phyloP scores from a whole-genome alignment of 139 green algal species.

The Picochlorum sp. region DNA sequence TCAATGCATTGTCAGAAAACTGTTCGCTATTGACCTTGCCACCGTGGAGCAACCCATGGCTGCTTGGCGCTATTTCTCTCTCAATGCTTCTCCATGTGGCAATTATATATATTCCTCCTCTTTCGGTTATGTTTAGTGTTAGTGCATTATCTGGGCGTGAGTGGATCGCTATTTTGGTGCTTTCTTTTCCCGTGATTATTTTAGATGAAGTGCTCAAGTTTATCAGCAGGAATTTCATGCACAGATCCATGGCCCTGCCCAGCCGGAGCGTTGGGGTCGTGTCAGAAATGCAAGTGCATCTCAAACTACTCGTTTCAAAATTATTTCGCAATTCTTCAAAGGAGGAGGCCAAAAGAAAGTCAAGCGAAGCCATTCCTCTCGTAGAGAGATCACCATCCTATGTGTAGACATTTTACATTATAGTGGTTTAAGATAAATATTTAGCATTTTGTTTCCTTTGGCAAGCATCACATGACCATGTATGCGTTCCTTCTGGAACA shows the following conservation, averaged over 20 bases:
- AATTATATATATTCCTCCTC: constrained; percentile 79
- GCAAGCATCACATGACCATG: not conserved
- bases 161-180: constrained; percentile 71
- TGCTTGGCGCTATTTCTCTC: constrained; percentile 78
- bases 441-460: constrained; percentile 8
- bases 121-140: constrained; percentile 73
- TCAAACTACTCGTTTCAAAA: not conserved
- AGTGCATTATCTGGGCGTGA: constrained; percentile 58
- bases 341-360: constrained; percentile 1
- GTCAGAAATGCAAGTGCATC: too few species aligned
- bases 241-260: not conserved
- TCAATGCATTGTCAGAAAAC: constrained; percentile 90
- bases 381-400: not conserved
- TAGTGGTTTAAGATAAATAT: not conserved
- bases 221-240: constrained; percentile 21
- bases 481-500: constrained; percentile 6
- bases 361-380: not conserved
- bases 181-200: constrained; percentile 82
- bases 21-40: constrained; percentile 56
- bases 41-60: constrained; percentile 81
- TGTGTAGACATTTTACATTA: not conserved
- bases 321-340: constrained; percentile 2
- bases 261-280: too few species aligned
- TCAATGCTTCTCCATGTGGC: constrained; percentile 72
- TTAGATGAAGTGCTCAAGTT: constrained; percentile 86